Percentiles rank a stretch among this genome's conserved stretches.
Conservation (phyloP, 2,329 filamentous ascomycete species). For the Neospermospora avenae region DNA sequence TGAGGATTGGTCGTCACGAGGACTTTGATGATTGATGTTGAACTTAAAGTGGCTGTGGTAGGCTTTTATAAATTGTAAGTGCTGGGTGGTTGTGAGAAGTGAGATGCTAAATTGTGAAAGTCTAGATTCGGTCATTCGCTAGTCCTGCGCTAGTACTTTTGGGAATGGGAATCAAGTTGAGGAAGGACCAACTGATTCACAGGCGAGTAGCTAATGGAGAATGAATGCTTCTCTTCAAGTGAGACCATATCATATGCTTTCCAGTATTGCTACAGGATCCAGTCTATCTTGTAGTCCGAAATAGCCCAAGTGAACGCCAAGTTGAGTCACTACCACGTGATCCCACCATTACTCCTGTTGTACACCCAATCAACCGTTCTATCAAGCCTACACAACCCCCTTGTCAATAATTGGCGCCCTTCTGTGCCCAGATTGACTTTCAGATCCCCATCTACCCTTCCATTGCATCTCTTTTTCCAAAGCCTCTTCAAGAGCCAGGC, state of each 20-base stretch:
- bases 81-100: not conserved
- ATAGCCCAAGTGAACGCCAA: constrained; percentile 2
- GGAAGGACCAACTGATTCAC: constrained; percentile 1
- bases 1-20: not conserved
- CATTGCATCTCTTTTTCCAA: constrained; percentile 64
- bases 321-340: constrained; percentile 5
- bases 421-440: constrained; percentile 54
- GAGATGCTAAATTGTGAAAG: not conserved
- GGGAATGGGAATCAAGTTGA: not conserved
- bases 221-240: not conserved
- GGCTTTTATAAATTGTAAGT: not conserved
- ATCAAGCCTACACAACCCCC: constrained; percentile 36
- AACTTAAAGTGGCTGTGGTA: not conserved
- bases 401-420: constrained; percentile 58
- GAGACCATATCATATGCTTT: not conserved
- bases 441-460: constrained; percentile 71
- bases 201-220: not conserved
- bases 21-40: not conserved
- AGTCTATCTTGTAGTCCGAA: not conserved
- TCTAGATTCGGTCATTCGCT: not conserved
- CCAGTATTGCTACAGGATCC: not conserved
- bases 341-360: not conserved
- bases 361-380: constrained; percentile 1
- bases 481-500: constrained; percentile 67
- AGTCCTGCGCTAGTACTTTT: not conserved